A percentile compares a stretch with the other conserved stretches of the same genome.
phyloP scores from a whole-genome alignment of 805 yeast genomes.

The Yarrowia osloensis region DNA sequence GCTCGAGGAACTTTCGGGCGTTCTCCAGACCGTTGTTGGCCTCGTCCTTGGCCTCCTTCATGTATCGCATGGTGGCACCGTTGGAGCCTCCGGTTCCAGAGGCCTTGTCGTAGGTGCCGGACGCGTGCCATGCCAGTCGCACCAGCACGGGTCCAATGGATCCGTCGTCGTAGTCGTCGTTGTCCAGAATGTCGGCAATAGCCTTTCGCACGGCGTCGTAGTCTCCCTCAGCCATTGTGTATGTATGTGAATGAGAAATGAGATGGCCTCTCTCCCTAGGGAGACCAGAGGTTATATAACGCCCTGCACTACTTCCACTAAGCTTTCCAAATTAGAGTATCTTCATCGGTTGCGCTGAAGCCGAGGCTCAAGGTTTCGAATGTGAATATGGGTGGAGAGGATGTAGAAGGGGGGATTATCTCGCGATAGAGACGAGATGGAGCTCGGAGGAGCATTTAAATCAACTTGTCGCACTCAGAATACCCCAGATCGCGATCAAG shows the following conservation, averaged over 20 bases:
- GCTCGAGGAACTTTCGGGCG: slow-evolving; percentile 59
- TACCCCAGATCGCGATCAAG: too few species aligned
- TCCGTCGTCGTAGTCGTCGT: slow-evolving; percentile 62
- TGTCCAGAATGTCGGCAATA: slow-evolving; percentile 43
- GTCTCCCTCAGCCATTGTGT: slow-evolving; percentile 38
- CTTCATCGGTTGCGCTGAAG: slow-evolving; percentile 25
- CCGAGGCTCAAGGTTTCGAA: slow-evolving; percentile 30
- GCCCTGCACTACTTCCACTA: slow-evolving; percentile 1
- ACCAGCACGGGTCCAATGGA: slow-evolving; percentile 75
- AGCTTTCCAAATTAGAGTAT: slow-evolving; percentile 5
- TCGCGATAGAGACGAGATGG: too few species aligned
- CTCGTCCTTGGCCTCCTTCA: slow-evolving; percentile 49
- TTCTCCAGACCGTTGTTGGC: slow-evolving; percentile 53
- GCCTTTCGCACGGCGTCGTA: slow-evolving; percentile 47
- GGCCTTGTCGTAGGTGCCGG: slow-evolving; percentile 72
- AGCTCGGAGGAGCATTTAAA: background rate
- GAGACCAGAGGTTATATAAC: slow-evolving; percentile 16
- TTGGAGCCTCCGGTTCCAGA: slow-evolving; percentile 55
- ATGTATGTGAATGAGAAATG: background rate
- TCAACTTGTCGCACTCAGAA: background rate
- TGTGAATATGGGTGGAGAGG: slow-evolving; percentile 7
- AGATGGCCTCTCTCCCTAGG: background rate
- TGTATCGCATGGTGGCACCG: slow-evolving; percentile 57
- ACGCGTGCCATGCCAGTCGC: slow-evolving; percentile 83
- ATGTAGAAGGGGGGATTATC: background rate